Conservation (phyloP, 2,329 filamentous ascomycete genomes). For the Beauveria medogensis region DNA sequence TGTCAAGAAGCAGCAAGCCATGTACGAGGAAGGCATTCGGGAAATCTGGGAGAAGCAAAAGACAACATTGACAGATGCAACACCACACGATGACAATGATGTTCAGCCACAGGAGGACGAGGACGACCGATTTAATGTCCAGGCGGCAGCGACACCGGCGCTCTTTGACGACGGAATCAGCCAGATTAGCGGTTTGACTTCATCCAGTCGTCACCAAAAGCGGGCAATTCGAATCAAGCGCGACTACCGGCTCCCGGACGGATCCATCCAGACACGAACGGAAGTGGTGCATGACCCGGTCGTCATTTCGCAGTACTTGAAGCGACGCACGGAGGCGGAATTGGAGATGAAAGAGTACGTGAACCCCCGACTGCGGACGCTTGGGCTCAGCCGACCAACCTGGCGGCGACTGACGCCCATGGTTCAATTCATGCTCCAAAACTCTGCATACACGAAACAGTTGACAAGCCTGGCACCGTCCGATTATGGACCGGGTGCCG, state of each 20-base stretch:
- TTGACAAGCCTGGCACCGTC: not conserved
- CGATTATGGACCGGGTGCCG: conserved; percentile 20
- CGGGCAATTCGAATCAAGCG: conserved; percentile 69
- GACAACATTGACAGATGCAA: conserved; percentile 62
- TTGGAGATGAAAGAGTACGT: conserved; percentile 67
- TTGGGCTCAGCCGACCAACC: not conserved
- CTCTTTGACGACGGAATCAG: conserved; percentile 70
- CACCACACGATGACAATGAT: conserved; percentile 59
- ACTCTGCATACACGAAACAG: not conserved
- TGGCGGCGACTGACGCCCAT: not conserved
- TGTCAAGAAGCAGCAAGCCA: conserved; percentile 84
- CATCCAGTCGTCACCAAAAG: conserved; percentile 56
- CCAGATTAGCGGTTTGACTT: conserved; percentile 62
- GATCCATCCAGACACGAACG: conserved; percentile 52
- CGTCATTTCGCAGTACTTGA: conserved; percentile 84
- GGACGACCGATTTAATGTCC: conserved; percentile 62
- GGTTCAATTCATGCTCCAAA: not conserved
- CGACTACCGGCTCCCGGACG: conserved; percentile 37
- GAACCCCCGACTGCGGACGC: not conserved
- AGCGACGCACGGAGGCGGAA: conserved; percentile 63
- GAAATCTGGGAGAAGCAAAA: conserved; percentile 91
- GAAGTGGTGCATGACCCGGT: conserved; percentile 70
- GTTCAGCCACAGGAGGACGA: conserved; percentile 51
- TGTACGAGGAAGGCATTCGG: conserved; percentile 85
- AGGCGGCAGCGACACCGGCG: conserved; percentile 61